Evolutionary conservation across 306 rosid species (phyloP), one percentile per base, ranked within the genome.

Genomic region (Vicia sativa): DNA sequence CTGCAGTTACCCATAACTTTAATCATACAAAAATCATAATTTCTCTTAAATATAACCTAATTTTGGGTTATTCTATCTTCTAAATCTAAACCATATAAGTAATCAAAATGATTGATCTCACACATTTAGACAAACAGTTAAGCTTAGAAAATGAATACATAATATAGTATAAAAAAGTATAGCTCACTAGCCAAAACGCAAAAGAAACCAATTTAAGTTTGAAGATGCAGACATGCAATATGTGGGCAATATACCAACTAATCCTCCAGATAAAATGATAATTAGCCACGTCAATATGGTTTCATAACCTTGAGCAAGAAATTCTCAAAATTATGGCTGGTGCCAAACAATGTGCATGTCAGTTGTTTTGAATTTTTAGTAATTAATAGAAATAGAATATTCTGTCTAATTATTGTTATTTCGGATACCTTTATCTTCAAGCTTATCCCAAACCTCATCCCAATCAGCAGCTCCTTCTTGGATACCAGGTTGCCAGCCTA

Each of bases 391-490:
- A 70, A 52, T 43, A 11, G 68, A 72, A 67, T 57, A 71, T 60
- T 68, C 39, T 46, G 65, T 60, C 61, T 56, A 59, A 54, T 6
- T 12, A 35, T 61, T 61, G 55, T 64, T 63, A 67, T 65, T 70
- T 62, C 16, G 67, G 31, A 74, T 85, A 95, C 99, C 99, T 90
- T 90, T 90, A 38, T 87, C 97, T 74, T 95, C 96, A 71, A 95
- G 84, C 74, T 87, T 91, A 76, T 95, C 99, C 96, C 97, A 95
- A 78, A 87, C 84, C 65, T 84, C 97, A 84, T 95, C 92, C 99
- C 97, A 95, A 79, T 91, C 99, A 69, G 97, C 95, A 71, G 91
- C 90, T 62, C 79, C 95, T 70, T 79, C 92, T 78, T 87, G 96
- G 80, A 95, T 85, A 37, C 99, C 95, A 65, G 79, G 86, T 80